Base-by-base conservation (phyloP, 805 yeast species). In the Spathaspora sp. region DNA sequence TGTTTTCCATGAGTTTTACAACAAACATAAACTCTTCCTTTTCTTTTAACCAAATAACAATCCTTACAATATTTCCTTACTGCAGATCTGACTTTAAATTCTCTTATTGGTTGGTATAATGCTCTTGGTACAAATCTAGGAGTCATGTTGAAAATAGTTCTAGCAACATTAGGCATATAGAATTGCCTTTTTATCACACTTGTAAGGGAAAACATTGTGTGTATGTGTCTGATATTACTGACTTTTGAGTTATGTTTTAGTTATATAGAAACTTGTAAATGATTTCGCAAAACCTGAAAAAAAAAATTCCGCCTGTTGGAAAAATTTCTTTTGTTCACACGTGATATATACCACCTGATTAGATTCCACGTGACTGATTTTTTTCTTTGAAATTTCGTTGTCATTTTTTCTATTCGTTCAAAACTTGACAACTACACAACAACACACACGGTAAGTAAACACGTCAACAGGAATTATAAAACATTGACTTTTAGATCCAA, bases 1-100 rank as follows among this genome's bases (percentile, higher is more conserved):
- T 92, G 98, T 67, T 89, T 90, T 56, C 91, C 90, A 67, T 92
- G 89, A 46, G 94, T 78, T 68, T 92, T 94, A 78, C 99, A 93
- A 66, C 89, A 86, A 40, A 94, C 96, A 58, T 89, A 90, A 11
- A 92, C 93, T 62, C 94, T 80, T 42, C 99, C 99, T 72, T 92
- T 94, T 70, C 98, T 86, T 71, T 96, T 87, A 10, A 94, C 97
- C 70, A 89, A 81, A 73, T 81, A 69, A 68, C 99, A 94, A 67
- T 89, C 94, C 39, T 86, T 78, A 69, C 99, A 94, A 71, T 89
- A 87, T 76, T 89, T 94, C 76, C 92, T 92, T 50, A 94, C 96
- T 0, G 98, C 82, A 5, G 97, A 84, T 69, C 93, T 85, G 45
- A 91, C 96, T 68, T 93, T 93, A 79, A 93, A 91, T 3, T 91